These are phyloP conservation scores for Colletotrichum cereale DNA, from an alignment of 2,329 filamentous ascomycete species.

Conservation along the genomic window DNA sequence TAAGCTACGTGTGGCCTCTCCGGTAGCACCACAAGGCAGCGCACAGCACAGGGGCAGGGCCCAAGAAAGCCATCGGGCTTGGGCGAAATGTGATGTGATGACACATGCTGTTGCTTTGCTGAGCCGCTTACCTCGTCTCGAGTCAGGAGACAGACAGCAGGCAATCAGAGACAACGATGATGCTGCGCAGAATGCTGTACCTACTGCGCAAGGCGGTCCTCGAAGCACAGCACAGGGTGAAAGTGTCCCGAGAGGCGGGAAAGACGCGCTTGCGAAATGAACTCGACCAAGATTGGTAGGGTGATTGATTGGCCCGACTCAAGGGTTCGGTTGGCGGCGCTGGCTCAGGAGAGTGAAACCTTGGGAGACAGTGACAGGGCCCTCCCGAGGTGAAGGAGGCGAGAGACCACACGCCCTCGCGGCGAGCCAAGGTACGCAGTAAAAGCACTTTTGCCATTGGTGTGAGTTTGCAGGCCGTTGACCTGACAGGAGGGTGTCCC, in stretches of 20 bases:
- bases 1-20: not conserved
- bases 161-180: conserved; percentile 1
- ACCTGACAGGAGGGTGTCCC: conserved; percentile 8
- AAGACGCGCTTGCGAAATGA: not conserved
- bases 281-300: conserved; percentile 1
- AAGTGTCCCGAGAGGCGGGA: not conserved
- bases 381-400: conserved; percentile 3
- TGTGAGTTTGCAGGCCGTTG: conserved; percentile 2
- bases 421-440: not conserved
- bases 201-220: not conserved
- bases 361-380: not conserved
- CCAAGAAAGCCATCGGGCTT: not conserved
- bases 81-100: not conserved
- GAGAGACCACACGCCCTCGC: conserved; percentile 2
- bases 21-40: no score
- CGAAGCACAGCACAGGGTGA: not conserved
- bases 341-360: conserved; percentile 27
- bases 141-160: not conserved
- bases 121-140: conserved; percentile 15
- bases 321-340: conserved; percentile 3
- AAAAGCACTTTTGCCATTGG: not conserved
- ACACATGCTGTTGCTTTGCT: not conserved
- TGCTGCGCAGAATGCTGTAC: not conserved
- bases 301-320: conserved; percentile 5
- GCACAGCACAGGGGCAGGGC: not conserved